Percentiles rank a stretch among this genome's conserved stretches.
phyloP scores from a whole-genome alignment of 768 basidiomycete species.

The Antrodiella citrinella region DNA sequence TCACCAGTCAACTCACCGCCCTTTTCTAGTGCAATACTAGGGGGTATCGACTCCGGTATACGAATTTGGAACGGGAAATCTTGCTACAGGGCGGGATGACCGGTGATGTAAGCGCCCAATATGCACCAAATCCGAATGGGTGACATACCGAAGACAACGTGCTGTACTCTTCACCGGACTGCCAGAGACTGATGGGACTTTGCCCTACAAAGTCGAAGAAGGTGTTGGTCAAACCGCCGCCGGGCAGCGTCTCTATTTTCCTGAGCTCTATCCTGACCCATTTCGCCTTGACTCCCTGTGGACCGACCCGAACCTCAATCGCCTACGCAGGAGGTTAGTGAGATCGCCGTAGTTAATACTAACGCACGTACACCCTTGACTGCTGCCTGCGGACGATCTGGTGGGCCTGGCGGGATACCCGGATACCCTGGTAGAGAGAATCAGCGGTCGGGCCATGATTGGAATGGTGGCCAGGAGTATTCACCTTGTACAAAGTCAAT shows the following conservation, averaged over 20 bases:
- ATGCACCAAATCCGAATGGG: neutral
- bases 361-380: slow-evolving; percentile 69
- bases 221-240: slow-evolving; percentile 57
- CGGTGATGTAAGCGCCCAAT: neutral
- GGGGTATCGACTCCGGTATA: slow-evolving; percentile 88
- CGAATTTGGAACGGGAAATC: slow-evolving; percentile 88
- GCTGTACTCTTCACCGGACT: slow-evolving; percentile 66
- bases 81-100: slow-evolving; percentile 38
- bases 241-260: slow-evolving; percentile 80
- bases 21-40: slow-evolving; percentile 72
- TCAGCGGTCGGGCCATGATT: slow-evolving; percentile 5
- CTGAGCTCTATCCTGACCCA: slow-evolving; percentile 89
- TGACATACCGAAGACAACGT: slow-evolving; percentile 53
- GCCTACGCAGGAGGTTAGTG: slow-evolving; percentile 39
- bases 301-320: slow-evolving; percentile 74
- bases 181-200: slow-evolving; percentile 80
- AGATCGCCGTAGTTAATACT: neutral
- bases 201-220: slow-evolving; percentile 78
- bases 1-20: slow-evolving; percentile 37
- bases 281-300: slow-evolving; percentile 77
- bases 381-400: slow-evolving; percentile 72
- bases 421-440: slow-evolving; percentile 54
- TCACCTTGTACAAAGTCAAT: slow-evolving; percentile 81
- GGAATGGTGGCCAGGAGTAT: slow-evolving; percentile 13
- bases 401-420: slow-evolving; percentile 74